Evolutionary conservation across 2,329 filamentous ascomycete species (phyloP), one percentile per base, ranked within the genome.

Genomic region (Tolypocladium amazonense): DNA sequence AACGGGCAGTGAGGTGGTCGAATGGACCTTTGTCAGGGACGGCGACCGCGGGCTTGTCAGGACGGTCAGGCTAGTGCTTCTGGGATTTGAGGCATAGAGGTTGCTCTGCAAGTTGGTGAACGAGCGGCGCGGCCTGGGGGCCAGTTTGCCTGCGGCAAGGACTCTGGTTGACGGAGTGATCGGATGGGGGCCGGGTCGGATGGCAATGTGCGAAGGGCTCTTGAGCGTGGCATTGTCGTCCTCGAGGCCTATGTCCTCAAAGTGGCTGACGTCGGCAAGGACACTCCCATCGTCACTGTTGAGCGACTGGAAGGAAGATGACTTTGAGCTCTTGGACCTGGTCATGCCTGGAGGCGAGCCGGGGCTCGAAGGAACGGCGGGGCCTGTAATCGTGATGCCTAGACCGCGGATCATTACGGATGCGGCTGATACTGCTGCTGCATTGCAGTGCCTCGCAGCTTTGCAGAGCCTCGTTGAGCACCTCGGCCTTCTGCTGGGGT

Each of bases 231-330:
- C 60, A 65, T 67, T 60, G 67, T 72, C 79, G 62, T 92, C 87
- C 66, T 92, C 88, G 37, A 97, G 84, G 15, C 89, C 90, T 71
- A 97, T 96, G 65, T 97, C 93, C 72, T 97, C 93, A 68, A 97
- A 97, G 72, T 97, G 87, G 64, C 85, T 86, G 60, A 88, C 83
- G 69, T 96, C 90, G 58, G 85, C 81, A 54, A 89, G 77, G 57
- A 86, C 81, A 65, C 81, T 84, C 68, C 87, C 85, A 66, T 90
- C 89, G 68, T 91, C 88, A 68, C 87, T 88, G 62, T 84, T 86
- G 60, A 88, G 87, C 43, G 92, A 96, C 66, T 88, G 88, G 68
- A 93, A 89, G 56, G 91, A 96, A 6, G 90, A 95, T 35, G 91
- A 92, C 75, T 94, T 95, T 65, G 90, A 96, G 63, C 90, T 94